Percentiles rank a stretch among this genome's conserved stretches.
Evolutionary conservation across 495 filamentous ascomycete species (phyloP).

Genomic region (Antarctomyces pellizariae): DNA sequence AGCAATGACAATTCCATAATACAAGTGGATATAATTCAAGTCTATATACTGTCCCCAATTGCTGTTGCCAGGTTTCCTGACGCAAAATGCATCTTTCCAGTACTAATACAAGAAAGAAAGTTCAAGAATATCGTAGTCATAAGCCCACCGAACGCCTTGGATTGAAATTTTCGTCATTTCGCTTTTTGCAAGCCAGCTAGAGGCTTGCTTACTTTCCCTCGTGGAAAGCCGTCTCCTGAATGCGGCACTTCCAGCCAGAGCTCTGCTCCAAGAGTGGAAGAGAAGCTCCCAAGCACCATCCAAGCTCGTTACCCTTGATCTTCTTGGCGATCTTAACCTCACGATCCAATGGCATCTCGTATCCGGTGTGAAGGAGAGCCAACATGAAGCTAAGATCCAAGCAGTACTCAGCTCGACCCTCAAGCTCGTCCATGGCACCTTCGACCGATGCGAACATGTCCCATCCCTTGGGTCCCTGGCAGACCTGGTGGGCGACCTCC

Average conservation of each 20-base stretch:
- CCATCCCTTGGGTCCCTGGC: slow-evolving; percentile 57
- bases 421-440: slow-evolving; percentile 50
- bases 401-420: slow-evolving; percentile 67
- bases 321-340: slow-evolving; percentile 98
- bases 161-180: too few relatives aligned
- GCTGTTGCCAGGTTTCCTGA: too few relatives aligned
- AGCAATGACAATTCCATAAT: too few relatives aligned
- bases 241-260: slow-evolving; percentile 52
- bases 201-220: too few relatives aligned
- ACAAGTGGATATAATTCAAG: too few relatives aligned
- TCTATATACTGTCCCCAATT: too few relatives aligned
- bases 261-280: slow-evolving; percentile 49
- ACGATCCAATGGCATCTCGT: slow-evolving; percentile 89
- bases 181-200: too few relatives aligned
- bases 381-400: slow-evolving; percentile 92
- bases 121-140: too few relatives aligned
- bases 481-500: slow-evolving; percentile 64
- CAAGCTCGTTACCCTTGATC: slow-evolving; percentile 88
- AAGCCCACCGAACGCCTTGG: too few relatives aligned
- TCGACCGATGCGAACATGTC: slow-evolving; percentile 49
- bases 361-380: slow-evolving; percentile 76
- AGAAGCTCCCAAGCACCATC: slow-evolving; percentile 91
- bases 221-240: too few relatives aligned
- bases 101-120: too few relatives aligned
- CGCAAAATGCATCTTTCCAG: too few relatives aligned